A percentile compares a stretch with the other conserved stretches of the same genome.
phyloP scores from a whole-genome alignment of 345 rosid genomes.

The Citrus glauca region DNA sequence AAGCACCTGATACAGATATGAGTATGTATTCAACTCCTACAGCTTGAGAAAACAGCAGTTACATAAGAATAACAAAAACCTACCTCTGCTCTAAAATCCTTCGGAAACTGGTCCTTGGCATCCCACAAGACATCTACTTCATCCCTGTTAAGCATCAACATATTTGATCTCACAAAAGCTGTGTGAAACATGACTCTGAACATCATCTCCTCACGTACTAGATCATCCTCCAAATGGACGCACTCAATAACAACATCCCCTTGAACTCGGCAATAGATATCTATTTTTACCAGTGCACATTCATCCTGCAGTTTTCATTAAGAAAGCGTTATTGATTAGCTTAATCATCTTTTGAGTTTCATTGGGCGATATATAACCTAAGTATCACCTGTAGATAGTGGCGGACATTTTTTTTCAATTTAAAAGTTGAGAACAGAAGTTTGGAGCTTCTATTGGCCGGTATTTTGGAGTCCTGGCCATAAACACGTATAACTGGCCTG shows the following conservation, averaged over 20 bases:
- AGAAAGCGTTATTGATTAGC: conserved; percentile 16
- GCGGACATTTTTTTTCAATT: conserved; percentile 55
- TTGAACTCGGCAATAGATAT: conserved; percentile 76
- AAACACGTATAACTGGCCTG: conserved; percentile 80
- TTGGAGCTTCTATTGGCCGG: conserved; percentile 80
- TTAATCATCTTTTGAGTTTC: conserved; percentile 12
- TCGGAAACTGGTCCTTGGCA: conserved; percentile 67
- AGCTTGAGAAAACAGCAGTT: conserved; percentile 28
- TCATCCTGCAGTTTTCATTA: conserved; percentile 63
- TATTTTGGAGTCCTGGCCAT: conserved; percentile 79
- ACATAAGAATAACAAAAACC: conserved; percentile 31
- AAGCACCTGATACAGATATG: conserved; percentile 80
- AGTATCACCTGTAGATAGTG: conserved; percentile 61
- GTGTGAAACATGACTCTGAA: conserved; percentile 94
- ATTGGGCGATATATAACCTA: conserved; percentile 8
- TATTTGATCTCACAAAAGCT: conserved; percentile 78
- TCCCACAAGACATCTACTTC: conserved; percentile 89
- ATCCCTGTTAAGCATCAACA: conserved; percentile 65
- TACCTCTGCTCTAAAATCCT: conserved; percentile 95
- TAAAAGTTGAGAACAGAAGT: conserved; percentile 73
- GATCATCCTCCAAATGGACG: conserved; percentile 71
- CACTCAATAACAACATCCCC: conserved; percentile 98
- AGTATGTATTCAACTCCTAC: conserved; percentile 67
- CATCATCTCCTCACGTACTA: conserved; percentile 66
- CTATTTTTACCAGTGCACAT: conserved; percentile 70